Base-by-base conservation (phyloP, 306 rosid species). In the Dryas octopetala region DNA sequence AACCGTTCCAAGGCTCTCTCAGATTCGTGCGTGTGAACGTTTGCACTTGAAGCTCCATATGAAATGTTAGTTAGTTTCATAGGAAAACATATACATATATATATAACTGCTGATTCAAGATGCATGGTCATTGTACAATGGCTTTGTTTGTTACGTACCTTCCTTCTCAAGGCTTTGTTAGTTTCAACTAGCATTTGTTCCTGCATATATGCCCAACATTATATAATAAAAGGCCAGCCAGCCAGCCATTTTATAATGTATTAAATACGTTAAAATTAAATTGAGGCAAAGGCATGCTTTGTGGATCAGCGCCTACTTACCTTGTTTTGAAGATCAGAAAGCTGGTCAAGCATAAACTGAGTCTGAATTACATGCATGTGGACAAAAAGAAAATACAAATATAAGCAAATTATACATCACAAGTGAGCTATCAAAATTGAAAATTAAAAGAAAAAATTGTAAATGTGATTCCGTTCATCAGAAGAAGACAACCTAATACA, bases 261-360 rank as follows among this genome's bases (percentile, higher is more conserved):
- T 46, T 16, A 19, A 19, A 19, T 19, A 19, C 23, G 23, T 19
- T 19, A 19, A 19, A 19, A 19, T 19, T 19, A 19, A 43, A 46
- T 14, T 14, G 44, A 50, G 41, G 7, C 41, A 52, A 19, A 14
- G 15, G 53, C 44, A 0, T 51, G 15, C 23, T 46, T 60, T 72
- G n/a, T 45, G 28, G 43, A 58, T 1, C 38, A 28, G 38, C 38
- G 38, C 38, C 38, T 28, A 15, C 68, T 45, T 86, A 93, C 98
- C 89, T 83, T 86, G 75, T 76, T 83, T 71, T 93, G 96, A 78
- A 93, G 98, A 82, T 89, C 93, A 58, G 84, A 73, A 68, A 93
- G 95, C 81, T 93, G 97, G 52, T 88, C 89, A 62, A 90, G 87
- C 89, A 90, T 84, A 78, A 72, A 80, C 63, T 88, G 91, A 75